Percentiles rank a stretch among this genome's conserved stretches.
Conservation (phyloP, 805 yeast genomes). For the Candida silvatica region DNA sequence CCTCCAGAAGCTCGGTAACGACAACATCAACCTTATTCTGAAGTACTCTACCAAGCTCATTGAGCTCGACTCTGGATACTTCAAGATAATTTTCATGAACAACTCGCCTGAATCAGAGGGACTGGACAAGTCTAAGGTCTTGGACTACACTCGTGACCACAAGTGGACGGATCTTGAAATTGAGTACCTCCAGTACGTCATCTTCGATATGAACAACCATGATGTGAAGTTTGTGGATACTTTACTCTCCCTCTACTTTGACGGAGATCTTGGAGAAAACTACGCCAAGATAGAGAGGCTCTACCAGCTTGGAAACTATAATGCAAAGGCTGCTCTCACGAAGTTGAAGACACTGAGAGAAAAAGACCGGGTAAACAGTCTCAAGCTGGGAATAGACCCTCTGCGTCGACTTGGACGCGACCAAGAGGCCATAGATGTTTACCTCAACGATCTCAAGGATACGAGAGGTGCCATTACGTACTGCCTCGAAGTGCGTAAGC, state of each 20-base stretch:
- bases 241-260: conserved; percentile 37
- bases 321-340: conserved; percentile 26
- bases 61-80: conserved; percentile 26
- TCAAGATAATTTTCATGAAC: conserved; percentile 50
- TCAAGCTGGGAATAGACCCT: conserved; percentile 47
- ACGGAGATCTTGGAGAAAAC: conserved; percentile 12
- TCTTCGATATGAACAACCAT: conserved; percentile 30
- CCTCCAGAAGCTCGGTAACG: conserved; percentile 43
- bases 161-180: conserved; percentile 22
- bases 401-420: conserved; percentile 53
- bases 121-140: conserved; percentile 44
- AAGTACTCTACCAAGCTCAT: conserved; percentile 49
- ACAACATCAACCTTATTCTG: conserved; percentile 45
- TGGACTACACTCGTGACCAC: conserved; percentile 35
- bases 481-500: conserved; percentile 39
- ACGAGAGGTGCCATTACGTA: conserved; percentile 51
- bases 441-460: conserved; percentile 49
- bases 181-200: conserved; percentile 44
- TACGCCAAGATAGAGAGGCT: conserved; percentile 27
- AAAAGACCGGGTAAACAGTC: conserved; percentile 7
- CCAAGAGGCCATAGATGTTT: conserved; percentile 51
- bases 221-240: conserved; percentile 32
- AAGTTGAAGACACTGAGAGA: conserved; percentile 12
- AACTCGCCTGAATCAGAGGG: conserved; percentile 53
- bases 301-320: conserved; percentile 26